Evolutionary conservation across 805 yeast genomes (phyloP), one percentile per base, ranked within the genome.

Genomic region (Myxozyma neotropica): DNA sequence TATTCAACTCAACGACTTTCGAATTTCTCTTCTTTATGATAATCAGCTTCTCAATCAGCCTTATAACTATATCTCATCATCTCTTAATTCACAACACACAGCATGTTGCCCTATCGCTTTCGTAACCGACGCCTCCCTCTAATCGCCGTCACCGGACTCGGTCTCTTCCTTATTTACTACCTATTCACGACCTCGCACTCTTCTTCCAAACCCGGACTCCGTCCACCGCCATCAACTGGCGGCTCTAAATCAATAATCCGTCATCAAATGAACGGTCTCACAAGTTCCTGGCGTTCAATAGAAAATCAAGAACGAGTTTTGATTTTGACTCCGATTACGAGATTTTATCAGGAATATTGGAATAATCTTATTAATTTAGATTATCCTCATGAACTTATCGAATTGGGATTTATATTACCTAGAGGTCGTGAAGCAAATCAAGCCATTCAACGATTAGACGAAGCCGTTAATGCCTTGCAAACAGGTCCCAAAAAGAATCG

Each of bases 401-500:
- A 92, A 68, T 78, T 94, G 55, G 99, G 98, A 0, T 92, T 94
- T 72, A 93, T 94, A 53, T 80, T 92, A 40, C 99, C 99, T 58
- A 80, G 96, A 68, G 83, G 84, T 33, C 73, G 78, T 19, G 88
- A 88, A 51, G 99, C 98, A 40, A 96, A 92, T 73, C 73, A 72
- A 21, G 95, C 96, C 0, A 77, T 93, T 68, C 81, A 81, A 68
- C 75, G 79, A 65, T 79, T 94, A 68, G 96, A 92, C 72, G 74
- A 77, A 46, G 96, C 90, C 3, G 84, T 94, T 47, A 88, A 89
- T 68, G 75, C 76, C 66, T 80, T 84, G 35, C 96, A 91, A 76
- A 78, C 82, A 39, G 83, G 84, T 27, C 81, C 83, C 62, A 80
- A 82, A 61, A 82, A 80, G 65, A 81, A 87, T 69, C 82, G 90